phyloP scores from a whole-genome alignment of 768 basidiomycete genomes.

The Auricularia sp. region DNA sequence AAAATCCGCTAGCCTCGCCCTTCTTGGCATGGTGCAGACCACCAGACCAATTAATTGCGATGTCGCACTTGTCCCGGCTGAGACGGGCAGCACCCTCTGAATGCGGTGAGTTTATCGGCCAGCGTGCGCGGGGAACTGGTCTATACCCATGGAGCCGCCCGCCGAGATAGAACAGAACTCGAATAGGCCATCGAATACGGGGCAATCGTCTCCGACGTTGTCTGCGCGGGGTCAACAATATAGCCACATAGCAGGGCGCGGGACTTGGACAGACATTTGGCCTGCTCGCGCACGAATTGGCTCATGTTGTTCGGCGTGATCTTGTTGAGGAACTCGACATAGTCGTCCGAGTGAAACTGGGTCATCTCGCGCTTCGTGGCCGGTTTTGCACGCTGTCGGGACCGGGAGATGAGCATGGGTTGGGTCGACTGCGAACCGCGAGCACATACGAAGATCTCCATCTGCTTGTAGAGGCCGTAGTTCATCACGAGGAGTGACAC shows the following conservation, averaged over 20 bases:
- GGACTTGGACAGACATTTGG: conserved; percentile 63
- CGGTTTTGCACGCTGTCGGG: conserved; percentile 83
- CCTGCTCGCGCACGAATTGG: conserved; percentile 85
- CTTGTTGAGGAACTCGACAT: conserved; percentile 90
- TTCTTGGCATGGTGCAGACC: conserved; percentile 99
- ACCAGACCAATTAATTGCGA: conserved; percentile 98
- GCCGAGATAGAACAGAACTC: conserved; percentile 99
- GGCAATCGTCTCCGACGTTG: conserved; percentile 98
- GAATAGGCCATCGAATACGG: conserved; percentile 96
- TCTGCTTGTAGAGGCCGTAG: conserved; percentile 97
- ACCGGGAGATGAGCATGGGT: neutral
- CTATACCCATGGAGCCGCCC: conserved; percentile 97
- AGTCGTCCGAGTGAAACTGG: conserved; percentile 98
- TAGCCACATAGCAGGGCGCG: neutral
- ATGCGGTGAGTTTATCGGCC: conserved; percentile 2
- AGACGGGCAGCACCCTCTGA: conserved; percentile 93
- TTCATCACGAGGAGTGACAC: conserved; percentile 99
- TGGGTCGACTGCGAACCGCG: neutral
- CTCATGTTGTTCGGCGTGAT: conserved; percentile 96
- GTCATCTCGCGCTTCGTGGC: conserved; percentile 99
- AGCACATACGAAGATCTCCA: conserved; percentile 94
- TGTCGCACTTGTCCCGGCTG: conserved; percentile 95
- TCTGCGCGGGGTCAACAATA: conserved; percentile 35
- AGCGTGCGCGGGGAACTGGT: neutral
- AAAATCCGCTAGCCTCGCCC: conserved; percentile 97